phyloP scores from a whole-genome alignment of 805 yeast genomes.

The Pichia scutulata region DNA sequence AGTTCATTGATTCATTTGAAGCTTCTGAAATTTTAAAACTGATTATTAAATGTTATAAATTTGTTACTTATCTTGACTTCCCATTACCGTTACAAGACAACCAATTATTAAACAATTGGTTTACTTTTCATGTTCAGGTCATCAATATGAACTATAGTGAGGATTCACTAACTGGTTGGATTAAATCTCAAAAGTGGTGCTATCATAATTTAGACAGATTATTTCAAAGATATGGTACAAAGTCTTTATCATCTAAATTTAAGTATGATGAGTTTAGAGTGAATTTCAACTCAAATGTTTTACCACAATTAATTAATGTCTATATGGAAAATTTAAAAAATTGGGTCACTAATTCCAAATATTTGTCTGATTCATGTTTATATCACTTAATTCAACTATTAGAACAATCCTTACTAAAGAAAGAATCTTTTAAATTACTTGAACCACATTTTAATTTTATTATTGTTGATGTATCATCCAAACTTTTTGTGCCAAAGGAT shows the following conservation, averaged over 20 bases:
- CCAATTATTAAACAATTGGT: conserved; percentile 57
- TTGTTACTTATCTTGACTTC: conserved; percentile 70
- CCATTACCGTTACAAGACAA: conserved; percentile 58
- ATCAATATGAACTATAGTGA: conserved; percentile 54
- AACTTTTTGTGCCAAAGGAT: conserved; percentile 67
- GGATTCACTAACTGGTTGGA: conserved; percentile 53
- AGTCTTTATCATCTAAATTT: conserved; percentile 36
- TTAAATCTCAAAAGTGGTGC: conserved; percentile 83
- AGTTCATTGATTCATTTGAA: conserved; percentile 21
- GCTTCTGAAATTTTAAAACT: conserved; percentile 69
- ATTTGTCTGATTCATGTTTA: conserved; percentile 63
- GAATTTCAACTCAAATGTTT: conserved; percentile 47
- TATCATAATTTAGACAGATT: conserved; percentile 68
- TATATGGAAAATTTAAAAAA: conserved; percentile 59
- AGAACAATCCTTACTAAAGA: conserved; percentile 51
- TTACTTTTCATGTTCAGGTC: conserved; percentile 63
- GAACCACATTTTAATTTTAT: conserved; percentile 62
- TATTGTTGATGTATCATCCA: conserved; percentile 69
- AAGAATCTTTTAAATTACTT: conserved; percentile 59
- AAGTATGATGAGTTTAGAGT: conserved; percentile 54
- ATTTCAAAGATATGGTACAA: conserved; percentile 63
- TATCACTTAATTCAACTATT: conserved; percentile 59
- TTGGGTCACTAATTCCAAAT: conserved; percentile 60
- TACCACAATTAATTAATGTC: conserved; percentile 65
- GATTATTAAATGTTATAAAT: conserved; percentile 72